These are phyloP conservation scores for Kernera saxatilis DNA, from an alignment of 345 rosid genomes.

Conservation along the genomic window DNA sequence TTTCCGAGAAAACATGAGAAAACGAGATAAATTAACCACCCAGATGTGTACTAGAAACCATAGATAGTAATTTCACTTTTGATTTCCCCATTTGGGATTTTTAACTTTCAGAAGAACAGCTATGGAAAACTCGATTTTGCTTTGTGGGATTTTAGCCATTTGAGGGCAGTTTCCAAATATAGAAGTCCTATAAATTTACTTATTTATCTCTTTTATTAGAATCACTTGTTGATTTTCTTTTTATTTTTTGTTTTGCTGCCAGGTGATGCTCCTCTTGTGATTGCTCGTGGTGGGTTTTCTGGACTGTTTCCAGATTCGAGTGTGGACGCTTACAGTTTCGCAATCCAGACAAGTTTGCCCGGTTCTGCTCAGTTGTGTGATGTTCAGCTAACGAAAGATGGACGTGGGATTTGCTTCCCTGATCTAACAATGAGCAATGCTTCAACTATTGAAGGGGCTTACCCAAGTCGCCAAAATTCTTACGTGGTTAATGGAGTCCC, in stretches of 20 bases:
- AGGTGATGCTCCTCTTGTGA: conserved; percentile 61
- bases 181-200: not conserved
- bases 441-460: not conserved
- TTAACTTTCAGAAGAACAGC: not conserved
- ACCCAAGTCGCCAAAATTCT: not conserved
- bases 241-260: conserved; percentile 11
- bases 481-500: conserved; percentile 54
- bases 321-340: conserved; percentile 40
- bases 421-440: conserved; percentile 49
- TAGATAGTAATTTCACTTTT: not conserved
- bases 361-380: conserved; percentile 63
- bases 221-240: not conserved
- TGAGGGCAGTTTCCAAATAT: not conserved
- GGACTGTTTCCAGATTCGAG: conserved; percentile 84
- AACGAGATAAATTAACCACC: not conserved
- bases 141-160: not conserved
- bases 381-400: conserved; percentile 84
- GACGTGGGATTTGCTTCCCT: conserved; percentile 67
- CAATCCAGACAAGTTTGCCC: conserved; percentile 25
- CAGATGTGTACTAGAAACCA: not conserved
- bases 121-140: not conserved
- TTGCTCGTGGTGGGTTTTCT: conserved; percentile 92
- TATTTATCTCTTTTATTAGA: not conserved
- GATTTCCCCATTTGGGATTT: not conserved
- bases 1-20: not conserved